Conservation (phyloP, 495 filamentous ascomycete species). For the Clohesyomyces aquaticus region DNA sequence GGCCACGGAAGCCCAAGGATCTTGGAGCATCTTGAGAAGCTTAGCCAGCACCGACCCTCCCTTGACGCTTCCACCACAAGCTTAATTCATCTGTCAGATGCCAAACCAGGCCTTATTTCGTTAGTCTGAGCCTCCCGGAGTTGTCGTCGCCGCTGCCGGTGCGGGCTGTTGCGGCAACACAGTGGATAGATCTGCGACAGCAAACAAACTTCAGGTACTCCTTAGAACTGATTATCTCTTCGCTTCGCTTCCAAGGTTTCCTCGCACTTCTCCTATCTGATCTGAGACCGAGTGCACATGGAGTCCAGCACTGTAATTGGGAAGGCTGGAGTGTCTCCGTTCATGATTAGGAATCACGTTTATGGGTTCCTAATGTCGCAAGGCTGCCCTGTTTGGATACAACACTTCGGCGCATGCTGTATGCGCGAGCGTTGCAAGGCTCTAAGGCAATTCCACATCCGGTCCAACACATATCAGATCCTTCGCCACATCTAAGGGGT, state of each 20-base stretch:
- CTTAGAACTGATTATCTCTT: background rate
- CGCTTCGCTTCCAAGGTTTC: constrained; percentile 1
- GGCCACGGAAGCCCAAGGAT: background rate
- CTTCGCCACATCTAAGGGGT: too few relatives aligned
- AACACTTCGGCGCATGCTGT: background rate
- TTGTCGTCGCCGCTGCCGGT: constrained; percentile 17
- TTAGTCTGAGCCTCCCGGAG: background rate
- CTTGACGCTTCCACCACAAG: constrained; percentile 9
- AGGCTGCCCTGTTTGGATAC: too few relatives aligned
- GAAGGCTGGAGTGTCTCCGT: background rate
- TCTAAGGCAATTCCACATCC: background rate
- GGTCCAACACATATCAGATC: too few relatives aligned
- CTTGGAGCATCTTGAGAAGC: background rate
- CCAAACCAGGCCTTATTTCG: background rate
- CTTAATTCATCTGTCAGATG: constrained; percentile 4
- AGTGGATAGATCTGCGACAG: constrained; percentile 15
- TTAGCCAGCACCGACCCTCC: background rate
- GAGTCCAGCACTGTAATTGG: background rate
- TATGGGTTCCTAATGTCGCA: too few relatives aligned
- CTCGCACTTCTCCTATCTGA: constrained; percentile 9
- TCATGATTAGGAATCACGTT: background rate
- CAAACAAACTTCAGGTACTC: background rate
- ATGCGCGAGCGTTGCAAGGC: background rate
- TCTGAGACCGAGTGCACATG: background rate
- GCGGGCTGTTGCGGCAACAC: constrained; percentile 17